Evolutionary conservation across 2,329 filamentous ascomycete species (phyloP).

Genomic region (Monilinia aucupariae): DNA sequence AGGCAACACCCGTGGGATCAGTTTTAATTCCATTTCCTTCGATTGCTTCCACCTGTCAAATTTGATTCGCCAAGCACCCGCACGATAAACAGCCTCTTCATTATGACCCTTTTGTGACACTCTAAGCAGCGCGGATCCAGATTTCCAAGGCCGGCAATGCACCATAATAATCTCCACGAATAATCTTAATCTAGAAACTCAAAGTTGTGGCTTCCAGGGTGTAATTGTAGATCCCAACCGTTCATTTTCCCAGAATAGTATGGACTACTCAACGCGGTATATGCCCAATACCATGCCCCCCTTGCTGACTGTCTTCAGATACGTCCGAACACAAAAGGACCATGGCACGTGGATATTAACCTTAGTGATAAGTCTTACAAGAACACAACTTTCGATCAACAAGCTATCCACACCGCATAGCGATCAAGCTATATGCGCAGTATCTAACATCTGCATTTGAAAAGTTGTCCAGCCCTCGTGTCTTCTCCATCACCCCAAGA

Average conservation of each 20-base stretch:
- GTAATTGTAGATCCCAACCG: background rate
- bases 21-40: background rate
- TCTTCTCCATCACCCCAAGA: slow-evolving; percentile 1
- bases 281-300: background rate
- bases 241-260: background rate
- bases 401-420: background rate
- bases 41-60: background rate
- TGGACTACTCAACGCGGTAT: background rate
- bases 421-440: background rate
- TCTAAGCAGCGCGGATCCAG: background rate
- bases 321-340: slow-evolving; percentile 5
- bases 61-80: background rate
- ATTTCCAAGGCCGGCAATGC: background rate
- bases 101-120: background rate
- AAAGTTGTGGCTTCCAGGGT: background rate
- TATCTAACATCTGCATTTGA: background rate
- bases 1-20: background rate
- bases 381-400: background rate
- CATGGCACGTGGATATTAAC: slow-evolving; percentile 6
- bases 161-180: background rate
- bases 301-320: background rate
- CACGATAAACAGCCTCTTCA: background rate
- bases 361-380: background rate
- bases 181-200: background rate
- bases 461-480: background rate